Evolutionary conservation across 345 rosid species (phyloP).

Genomic region (Populus ilicifolia): DNA sequence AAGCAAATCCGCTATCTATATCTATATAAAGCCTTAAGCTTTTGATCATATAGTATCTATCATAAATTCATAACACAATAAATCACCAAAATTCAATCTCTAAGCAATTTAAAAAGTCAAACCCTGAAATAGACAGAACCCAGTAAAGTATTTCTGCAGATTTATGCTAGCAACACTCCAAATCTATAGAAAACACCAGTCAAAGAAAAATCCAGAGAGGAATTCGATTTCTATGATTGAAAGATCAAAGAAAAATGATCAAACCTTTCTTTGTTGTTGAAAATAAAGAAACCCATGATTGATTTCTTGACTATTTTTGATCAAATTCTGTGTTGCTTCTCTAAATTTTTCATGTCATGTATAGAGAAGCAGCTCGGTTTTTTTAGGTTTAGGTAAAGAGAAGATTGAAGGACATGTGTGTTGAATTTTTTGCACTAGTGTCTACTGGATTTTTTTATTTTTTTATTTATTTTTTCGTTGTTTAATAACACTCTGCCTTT

Average conservation of each 20-base stretch:
- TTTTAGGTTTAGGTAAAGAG: neutral
- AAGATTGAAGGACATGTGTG: neutral
- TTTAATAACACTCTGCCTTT: neutral
- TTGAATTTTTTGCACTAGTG: neutral
- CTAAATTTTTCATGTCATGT: neutral
- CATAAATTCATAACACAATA: neutral
- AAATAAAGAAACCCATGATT: conserved; percentile 13
- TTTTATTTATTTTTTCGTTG: neutral
- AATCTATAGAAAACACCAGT: conserved; percentile 7
- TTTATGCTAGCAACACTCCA: neutral
- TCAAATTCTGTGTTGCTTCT: neutral
- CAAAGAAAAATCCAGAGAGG: conserved; percentile 18
- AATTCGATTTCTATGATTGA: neutral
- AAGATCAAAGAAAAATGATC: conserved; percentile 8
- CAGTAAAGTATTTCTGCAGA: conserved; percentile 7
- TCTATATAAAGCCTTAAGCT: neutral
- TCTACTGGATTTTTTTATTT: neutral
- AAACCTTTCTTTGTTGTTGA: conserved; percentile 18
- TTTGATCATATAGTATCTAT: conserved; percentile 1
- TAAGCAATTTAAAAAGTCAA: neutral
- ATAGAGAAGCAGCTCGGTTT: neutral
- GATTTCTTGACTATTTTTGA: neutral
- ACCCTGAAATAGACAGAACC: conserved; percentile 19
- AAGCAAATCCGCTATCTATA: neutral
- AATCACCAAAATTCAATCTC: neutral